Base-by-base conservation (phyloP, 129 eudicot genomes). In the Artemisia argyi region DNA sequence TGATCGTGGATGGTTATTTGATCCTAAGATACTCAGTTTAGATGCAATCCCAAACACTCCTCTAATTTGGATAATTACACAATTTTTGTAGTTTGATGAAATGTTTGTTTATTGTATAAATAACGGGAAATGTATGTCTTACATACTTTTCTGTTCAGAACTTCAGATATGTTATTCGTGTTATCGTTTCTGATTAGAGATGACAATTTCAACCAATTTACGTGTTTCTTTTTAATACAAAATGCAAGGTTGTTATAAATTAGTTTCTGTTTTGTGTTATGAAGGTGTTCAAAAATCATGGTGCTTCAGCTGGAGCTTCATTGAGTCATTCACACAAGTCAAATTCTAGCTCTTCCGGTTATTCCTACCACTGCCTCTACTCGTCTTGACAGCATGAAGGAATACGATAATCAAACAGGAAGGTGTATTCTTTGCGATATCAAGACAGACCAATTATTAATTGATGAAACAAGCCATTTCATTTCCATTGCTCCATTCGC, bases 271-370 rank as follows among this genome's bases (percentile, higher is more conserved):
- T 79, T 69, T 72, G 35, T 53, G 61, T 49, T 44, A 51, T 80
- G 66, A 74, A 95, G 99, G 97, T 95, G 68, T 95, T 95, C 83
- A 95, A 95, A 66, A 95, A 95, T 80, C 94, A 95, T 65, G 99
- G 99, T 56, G 91, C 97, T 39, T 82, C 99, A 53, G 99, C 99
- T 15, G 99, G 99, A 15, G 99, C 99, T 70, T 95, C 99, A 65
- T 66, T 90, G 96, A 95, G 99, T 68, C 99, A 95, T 83, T 90
- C 99, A 22, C 99, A 95, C 72, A 95, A 95, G 99, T 81, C 99
- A 95, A 81, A 88, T 90, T 20, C 72, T 95, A 66, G 96, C 91
- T 46, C 97, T 95, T 63, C 97, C 97, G 2, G 68, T 95, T 50
- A 72, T 95, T 76, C 97, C 99, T 66, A 80, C 88, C 39, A 65